phyloP scores from a whole-genome alignment of 2,329 filamentous ascomycete species.

The Chrysoporthe austroafricana region DNA sequence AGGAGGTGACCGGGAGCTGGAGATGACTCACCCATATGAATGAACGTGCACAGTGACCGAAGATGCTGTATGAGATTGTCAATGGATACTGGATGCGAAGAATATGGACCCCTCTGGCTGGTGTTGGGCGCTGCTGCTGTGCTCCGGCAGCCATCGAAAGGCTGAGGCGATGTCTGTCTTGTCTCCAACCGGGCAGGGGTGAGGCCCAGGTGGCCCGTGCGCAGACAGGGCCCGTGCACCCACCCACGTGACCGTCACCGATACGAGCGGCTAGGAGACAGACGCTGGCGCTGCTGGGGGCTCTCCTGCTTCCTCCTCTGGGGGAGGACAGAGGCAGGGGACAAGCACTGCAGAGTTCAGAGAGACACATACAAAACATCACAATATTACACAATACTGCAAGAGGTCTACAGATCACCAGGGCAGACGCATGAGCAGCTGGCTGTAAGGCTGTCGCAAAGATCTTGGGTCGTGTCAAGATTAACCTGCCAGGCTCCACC shows the following conservation, averaged over 20 bases:
- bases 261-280: not conserved
- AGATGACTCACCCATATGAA: conserved; percentile 27
- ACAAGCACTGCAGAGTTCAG: not conserved
- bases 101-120: conserved; percentile 26
- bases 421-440: not conserved
- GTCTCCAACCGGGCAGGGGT: conserved; percentile 3
- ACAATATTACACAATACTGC: not conserved
- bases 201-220: not conserved
- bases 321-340: not conserved
- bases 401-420: not conserved
- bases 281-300: not conserved
- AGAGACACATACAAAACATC: no score
- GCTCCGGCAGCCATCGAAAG: not conserved
- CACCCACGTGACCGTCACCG: not conserved
- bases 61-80: conserved; percentile 29
- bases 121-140: conserved; percentile 14
- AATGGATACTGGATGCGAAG: conserved; percentile 31
- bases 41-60: conserved; percentile 26
- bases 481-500: no score
- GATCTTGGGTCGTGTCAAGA: not conserved
- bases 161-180: not conserved
- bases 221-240: conserved; percentile 2
- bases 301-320: not conserved
- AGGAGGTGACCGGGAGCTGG: conserved; percentile 1
- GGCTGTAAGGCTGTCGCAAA: not conserved